Conservation (phyloP, 305 asterid genomes). For the Salvia sclarea region DNA sequence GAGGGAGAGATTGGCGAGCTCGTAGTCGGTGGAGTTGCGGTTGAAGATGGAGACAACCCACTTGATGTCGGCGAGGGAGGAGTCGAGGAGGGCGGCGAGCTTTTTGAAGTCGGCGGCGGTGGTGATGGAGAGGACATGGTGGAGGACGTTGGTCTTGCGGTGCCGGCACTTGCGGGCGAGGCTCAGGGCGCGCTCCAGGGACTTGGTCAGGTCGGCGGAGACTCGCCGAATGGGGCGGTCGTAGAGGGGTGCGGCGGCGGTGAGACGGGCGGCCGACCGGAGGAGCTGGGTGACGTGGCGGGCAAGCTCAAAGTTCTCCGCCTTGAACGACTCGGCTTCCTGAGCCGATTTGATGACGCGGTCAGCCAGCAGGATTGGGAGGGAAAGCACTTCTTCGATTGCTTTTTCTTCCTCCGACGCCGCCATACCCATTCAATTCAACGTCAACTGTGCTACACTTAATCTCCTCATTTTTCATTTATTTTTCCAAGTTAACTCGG, state of each 20-base stretch:
- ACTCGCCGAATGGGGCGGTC: conserved; percentile 77
- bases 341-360: conserved; percentile 53
- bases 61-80: conserved; percentile 55
- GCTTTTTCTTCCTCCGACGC: conserved; percentile 49
- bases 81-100: conserved; percentile 41
- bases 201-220: conserved; percentile 44
- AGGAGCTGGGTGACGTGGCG: conserved; percentile 37
- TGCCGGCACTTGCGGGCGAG: conserved; percentile 57
- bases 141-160: conserved; percentile 53
- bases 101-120: conserved; percentile 54
- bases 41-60: conserved; percentile 55
- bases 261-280: conserved; percentile 55
- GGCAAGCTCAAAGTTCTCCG: conserved; percentile 46
- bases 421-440: conserved; percentile 19
- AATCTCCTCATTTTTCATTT: too few species aligned
- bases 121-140: conserved; percentile 61
- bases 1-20: conserved; percentile 34
- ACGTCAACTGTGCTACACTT: too few species aligned
- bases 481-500: too few species aligned
- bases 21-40: conserved; percentile 38
- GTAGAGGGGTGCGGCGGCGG: conserved; percentile 45
- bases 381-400: conserved; percentile 54
- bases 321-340: conserved; percentile 54
- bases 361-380: conserved; percentile 57
- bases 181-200: conserved; percentile 54